Percentiles rank a stretch among this genome's conserved stretches.
Conservation (phyloP, 148 eudicot species). For the Rhododendron kiyosumense region DNA sequence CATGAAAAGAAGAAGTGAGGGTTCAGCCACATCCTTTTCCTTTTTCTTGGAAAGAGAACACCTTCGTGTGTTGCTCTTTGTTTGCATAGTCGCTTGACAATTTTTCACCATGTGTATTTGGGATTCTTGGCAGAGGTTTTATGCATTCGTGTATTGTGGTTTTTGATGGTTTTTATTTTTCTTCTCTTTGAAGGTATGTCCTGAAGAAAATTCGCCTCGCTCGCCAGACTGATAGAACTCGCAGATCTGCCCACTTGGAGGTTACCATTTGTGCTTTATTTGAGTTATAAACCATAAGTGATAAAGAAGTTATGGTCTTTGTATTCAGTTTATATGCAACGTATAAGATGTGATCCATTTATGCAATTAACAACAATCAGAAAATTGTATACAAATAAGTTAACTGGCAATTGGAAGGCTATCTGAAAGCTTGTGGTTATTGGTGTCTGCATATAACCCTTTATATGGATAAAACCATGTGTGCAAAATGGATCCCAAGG, state of each 20-base stretch:
- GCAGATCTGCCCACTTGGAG: slow-evolving; percentile 97
- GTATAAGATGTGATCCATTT: neutral
- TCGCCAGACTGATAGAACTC: slow-evolving; percentile 87
- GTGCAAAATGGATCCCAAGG: neutral
- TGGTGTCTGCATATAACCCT: neutral
- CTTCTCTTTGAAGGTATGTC: slow-evolving; percentile 59
- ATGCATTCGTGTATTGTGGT: neutral
- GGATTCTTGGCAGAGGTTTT: neutral
- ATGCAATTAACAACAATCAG: neutral
- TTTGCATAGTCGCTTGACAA: neutral
- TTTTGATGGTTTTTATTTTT: neutral
- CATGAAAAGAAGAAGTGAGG: slow-evolving; percentile 81
- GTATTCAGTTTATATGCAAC: neutral
- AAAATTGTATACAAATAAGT: neutral
- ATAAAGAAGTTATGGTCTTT: neutral
- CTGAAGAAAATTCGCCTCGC: slow-evolving; percentile 95
- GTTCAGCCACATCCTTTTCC: slow-evolving; percentile 2
- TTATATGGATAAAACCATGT: neutral
- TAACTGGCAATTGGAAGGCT: neutral
- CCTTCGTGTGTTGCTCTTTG: neutral
- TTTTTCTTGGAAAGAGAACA: neutral
- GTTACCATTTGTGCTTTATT: slow-evolving; percentile 25
- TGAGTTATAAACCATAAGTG: neutral
- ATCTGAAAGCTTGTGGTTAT: neutral
- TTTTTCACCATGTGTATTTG: neutral